Conservation (phyloP, 331 rosid species). For the Quercus phellos region DNA sequence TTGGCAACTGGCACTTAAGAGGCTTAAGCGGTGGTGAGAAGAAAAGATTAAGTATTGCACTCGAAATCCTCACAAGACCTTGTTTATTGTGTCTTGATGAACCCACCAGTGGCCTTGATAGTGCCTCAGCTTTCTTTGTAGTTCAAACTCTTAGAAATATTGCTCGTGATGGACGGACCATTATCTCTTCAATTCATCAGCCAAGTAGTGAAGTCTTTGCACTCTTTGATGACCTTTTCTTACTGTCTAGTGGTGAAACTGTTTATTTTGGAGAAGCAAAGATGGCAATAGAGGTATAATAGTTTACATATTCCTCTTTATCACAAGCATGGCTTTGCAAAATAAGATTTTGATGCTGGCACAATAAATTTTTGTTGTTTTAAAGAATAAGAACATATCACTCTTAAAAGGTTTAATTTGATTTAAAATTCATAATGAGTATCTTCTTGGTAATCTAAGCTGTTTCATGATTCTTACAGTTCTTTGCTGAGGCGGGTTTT, state of each 20-base stretch:
- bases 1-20: slow-evolving; percentile 90
- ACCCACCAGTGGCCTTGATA: slow-evolving; percentile 93
- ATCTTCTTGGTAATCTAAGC: not conserved
- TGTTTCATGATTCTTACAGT: slow-evolving; percentile 40
- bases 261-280: slow-evolving; percentile 83
- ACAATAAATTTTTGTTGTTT: not conserved
- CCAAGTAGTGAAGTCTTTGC: slow-evolving; percentile 95
- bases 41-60: slow-evolving; percentile 84
- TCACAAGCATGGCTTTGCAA: not conserved
- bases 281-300: slow-evolving; percentile 64
- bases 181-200: slow-evolving; percentile 85
- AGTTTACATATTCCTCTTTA: not conserved
- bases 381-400: not conserved
- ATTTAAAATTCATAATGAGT: not conserved
- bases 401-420: not conserved
- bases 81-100: slow-evolving; percentile 81
- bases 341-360: not conserved
- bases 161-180: slow-evolving; percentile 79
- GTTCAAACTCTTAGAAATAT: slow-evolving; percentile 75
- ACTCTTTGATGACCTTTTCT: slow-evolving; percentile 85
- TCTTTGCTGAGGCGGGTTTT: slow-evolving; percentile 91
- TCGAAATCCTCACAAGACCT: slow-evolving; percentile 85
- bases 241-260: slow-evolving; percentile 76
- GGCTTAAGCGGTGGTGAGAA: slow-evolving; percentile 94
- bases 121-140: slow-evolving; percentile 88